A percentile compares a stretch with the other conserved stretches of the same genome.
These are phyloP conservation scores for Pascua sp. DNA, from an alignment of 1,284 basidiomycete genomes.

Conservation along the genomic window DNA sequence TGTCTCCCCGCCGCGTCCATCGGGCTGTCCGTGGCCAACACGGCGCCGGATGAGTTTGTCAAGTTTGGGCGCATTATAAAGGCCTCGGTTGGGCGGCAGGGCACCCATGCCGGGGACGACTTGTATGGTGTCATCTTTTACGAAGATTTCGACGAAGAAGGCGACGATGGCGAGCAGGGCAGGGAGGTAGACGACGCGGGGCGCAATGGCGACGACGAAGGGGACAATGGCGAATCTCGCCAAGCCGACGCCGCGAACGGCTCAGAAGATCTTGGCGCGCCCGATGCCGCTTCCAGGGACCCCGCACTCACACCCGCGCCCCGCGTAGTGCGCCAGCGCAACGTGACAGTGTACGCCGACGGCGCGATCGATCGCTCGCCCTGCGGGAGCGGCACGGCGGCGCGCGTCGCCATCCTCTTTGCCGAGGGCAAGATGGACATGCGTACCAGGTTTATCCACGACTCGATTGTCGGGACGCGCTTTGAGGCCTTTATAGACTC, in stretches of 20 bases:
- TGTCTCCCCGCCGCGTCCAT: slow-evolving; percentile 46
- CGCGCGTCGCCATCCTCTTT: slow-evolving; percentile 50
- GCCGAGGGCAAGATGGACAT: slow-evolving; percentile 33
- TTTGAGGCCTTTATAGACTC: slow-evolving; percentile 9
- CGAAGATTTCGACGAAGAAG: slow-evolving; percentile 7
- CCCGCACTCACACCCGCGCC: background rate
- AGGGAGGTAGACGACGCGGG: background rate
- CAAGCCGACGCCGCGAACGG: too few species aligned
- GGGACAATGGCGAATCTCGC: too few species aligned
- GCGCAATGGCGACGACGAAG: background rate
- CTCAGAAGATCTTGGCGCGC: too few species aligned
- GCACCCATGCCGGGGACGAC: slow-evolving; percentile 4
- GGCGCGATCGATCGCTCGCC: slow-evolving; percentile 54
- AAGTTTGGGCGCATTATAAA: slow-evolving; percentile 30
- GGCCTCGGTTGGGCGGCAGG: slow-evolving; percentile 23
- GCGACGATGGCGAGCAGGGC: background rate
- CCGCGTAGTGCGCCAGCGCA: slow-evolving; percentile 8
- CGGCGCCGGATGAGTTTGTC: slow-evolving; percentile 38
- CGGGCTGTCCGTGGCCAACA: slow-evolving; percentile 39
- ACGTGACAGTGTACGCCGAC: slow-evolving; percentile 47
- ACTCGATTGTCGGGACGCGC: slow-evolving; percentile 14
- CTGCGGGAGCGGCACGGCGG: slow-evolving; percentile 52
- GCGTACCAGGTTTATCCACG: slow-evolving; percentile 6
- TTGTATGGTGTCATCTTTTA: slow-evolving; percentile 22
- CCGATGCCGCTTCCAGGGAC: background rate